Evolutionary conservation across 805 yeast genomes (phyloP).

Genomic region (Wickerhamomyces silvicola): DNA sequence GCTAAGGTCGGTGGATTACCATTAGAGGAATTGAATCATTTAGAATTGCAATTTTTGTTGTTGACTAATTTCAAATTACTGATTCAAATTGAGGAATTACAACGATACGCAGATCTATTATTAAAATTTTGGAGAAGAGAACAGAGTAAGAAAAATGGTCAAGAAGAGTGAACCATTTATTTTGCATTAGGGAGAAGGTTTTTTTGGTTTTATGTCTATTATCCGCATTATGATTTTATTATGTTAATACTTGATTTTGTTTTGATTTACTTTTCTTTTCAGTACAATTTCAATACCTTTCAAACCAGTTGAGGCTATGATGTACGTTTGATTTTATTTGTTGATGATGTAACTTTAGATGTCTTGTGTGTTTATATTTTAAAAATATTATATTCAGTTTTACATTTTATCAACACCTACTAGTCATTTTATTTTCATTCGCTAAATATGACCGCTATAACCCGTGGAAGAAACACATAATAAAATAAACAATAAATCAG

Average conservation of each 20-base stretch:
- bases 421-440: too few relatives aligned
- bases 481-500: background rate
- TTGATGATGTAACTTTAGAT: too few relatives aligned
- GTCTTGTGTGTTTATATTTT: too few relatives aligned
- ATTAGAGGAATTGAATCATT: slow-evolving; percentile 82
- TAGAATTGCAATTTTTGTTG: slow-evolving; percentile 83
- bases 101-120: slow-evolving; percentile 80
- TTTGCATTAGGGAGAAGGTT: background rate
- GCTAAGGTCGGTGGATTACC: slow-evolving; percentile 96
- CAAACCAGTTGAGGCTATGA: too few relatives aligned
- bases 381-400: too few relatives aligned
- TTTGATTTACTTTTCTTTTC: too few relatives aligned
- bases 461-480: background rate
- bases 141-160: slow-evolving; percentile 13
- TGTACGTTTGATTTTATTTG: too few relatives aligned
- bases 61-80: slow-evolving; percentile 80
- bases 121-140: slow-evolving; percentile 80
- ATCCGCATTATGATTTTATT: background rate
- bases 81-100: slow-evolving; percentile 86
- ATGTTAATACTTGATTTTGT: too few relatives aligned
- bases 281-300: too few relatives aligned
- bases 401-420: too few relatives aligned
- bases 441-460: too few relatives aligned
- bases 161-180: background rate
- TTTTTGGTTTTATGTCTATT: background rate